A percentile compares a stretch with the other conserved stretches of the same genome.
These are phyloP conservation scores for Tricholoma matsutake DNA, from an alignment of 768 basidiomycete genomes.

Conservation along the genomic window DNA sequence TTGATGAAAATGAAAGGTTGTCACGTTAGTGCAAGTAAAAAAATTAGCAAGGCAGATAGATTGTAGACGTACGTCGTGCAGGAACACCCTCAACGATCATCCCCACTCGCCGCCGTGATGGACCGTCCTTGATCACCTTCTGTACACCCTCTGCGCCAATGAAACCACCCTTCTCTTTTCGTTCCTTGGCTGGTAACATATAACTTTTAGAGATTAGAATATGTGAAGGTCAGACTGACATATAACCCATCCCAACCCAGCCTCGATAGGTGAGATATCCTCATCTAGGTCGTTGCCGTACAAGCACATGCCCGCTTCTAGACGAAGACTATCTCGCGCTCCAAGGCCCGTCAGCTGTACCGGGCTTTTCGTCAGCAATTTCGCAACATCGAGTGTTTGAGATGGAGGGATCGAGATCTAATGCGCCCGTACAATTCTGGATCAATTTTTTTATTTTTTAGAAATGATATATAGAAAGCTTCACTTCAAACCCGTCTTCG, in stretches of 20 bases:
- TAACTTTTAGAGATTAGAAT: too few relatives aligned
- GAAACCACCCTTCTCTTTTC: conserved; percentile 67
- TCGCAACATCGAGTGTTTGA: conserved; percentile 68
- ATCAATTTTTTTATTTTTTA: background rate
- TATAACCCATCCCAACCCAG: conserved; percentile 90
- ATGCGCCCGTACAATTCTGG: background rate
- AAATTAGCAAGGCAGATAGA: conserved; percentile 2
- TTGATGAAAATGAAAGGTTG: conserved; percentile 31
- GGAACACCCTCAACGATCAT: conserved; percentile 81
- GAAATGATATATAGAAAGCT: background rate
- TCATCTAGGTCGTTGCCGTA: conserved; percentile 96
- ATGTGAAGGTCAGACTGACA: conserved; percentile 43
- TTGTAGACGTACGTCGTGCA: conserved; percentile 66
- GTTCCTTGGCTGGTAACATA: conserved; percentile 72
- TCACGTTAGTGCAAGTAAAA: background rate
- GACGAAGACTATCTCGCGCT: conserved; percentile 87
- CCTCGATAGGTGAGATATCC: conserved; percentile 82
- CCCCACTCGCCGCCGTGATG: conserved; percentile 75
- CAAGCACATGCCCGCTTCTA: conserved; percentile 96
- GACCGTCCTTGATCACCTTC: conserved; percentile 77
- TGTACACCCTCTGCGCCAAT: conserved; percentile 76
- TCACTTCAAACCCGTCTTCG: conserved; percentile 96
- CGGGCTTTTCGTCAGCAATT: conserved; percentile 55
- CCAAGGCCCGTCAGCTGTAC: conserved; percentile 89
- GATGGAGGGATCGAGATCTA: conserved; percentile 88